Evolutionary conservation across 2,329 filamentous ascomycete genomes (phyloP), one percentile per base, ranked within the genome.

Genomic region (Leptosphaerulina australis): DNA sequence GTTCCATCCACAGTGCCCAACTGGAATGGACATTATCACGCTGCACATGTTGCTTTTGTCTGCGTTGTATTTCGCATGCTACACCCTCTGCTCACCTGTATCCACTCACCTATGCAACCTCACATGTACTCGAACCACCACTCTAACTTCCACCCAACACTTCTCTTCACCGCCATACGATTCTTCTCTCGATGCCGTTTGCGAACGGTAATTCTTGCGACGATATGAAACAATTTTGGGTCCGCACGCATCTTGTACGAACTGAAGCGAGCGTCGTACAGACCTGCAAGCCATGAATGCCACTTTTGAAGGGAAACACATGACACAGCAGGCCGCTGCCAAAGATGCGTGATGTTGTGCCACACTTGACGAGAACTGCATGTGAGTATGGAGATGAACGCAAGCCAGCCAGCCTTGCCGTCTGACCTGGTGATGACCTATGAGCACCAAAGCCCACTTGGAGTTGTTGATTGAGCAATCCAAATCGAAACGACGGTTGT

Each of bases 161-260:
- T 14, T 3, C 4, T 8, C 17, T 36, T 45, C 31, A 33, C 31
- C 37, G 41, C 41, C 10, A 6, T 20, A n/a, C 12, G 22, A 9
- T 10, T 4, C 11, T 26, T 3, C 9, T 11, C n/a, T 20, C 15
- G n/a, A 5, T n/a, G 15, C 6, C 14, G 18, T n/a, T 37, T 41
- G 22, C 17, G 28, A 41, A 10, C 5, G 8, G 36, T n/a, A 37
- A 43, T 43, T 28, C 26, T 20, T 7, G 30, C 41, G 41, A 31
- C 26, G 30, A 37, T 15, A 14, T 51, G 48, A 46, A 37, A 51
- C 48, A 31, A 11, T 12, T 25, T 40, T 24, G 35, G 34, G 21
- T 31, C 10, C 20, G 30, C 15, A 3, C 24, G 20, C n/a, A 26
- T 11, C 28, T 24, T 29, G 36, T 40, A 22, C 10, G 4, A 34